Conservation (phyloP, 1,284 basidiomycete species). For the Malassezia yamatoensis region DNA sequence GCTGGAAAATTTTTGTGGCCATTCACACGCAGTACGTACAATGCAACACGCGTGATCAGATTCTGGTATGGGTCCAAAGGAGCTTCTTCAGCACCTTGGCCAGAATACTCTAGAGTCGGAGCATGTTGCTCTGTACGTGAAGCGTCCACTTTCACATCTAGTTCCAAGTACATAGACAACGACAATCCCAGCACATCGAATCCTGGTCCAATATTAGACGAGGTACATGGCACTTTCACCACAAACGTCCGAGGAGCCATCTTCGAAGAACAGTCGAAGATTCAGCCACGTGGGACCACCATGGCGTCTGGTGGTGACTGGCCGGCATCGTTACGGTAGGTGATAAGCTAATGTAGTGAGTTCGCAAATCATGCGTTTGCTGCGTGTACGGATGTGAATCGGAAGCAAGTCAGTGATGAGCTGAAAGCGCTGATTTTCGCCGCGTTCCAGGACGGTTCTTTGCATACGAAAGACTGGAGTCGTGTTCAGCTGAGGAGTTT, state of each 20-base stretch:
- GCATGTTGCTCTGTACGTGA: slow-evolving; percentile 10
- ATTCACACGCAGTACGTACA: slow-evolving; percentile 89
- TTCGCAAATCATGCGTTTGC: slow-evolving; percentile 41
- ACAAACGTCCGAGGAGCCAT: slow-evolving; percentile 44
- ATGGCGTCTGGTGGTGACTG: slow-evolving; percentile 13
- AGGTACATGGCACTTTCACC: slow-evolving; percentile 85
- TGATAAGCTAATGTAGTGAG: slow-evolving; percentile 19
- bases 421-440: slow-evolving; percentile 49
- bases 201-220: slow-evolving; percentile 95
- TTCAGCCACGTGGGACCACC: slow-evolving; percentile 1
- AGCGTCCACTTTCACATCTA: slow-evolving; percentile 56
- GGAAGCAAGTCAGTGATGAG: slow-evolving; percentile 49
- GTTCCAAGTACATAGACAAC: slow-evolving; percentile 72
- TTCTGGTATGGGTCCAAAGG: slow-evolving; percentile 94
- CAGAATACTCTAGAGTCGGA: slow-evolving; percentile 68
- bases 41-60: slow-evolving; percentile 89
- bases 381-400: slow-evolving; percentile 47
- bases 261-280: not conserved
- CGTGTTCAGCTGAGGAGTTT: slow-evolving; percentile 45
- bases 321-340: slow-evolving; percentile 14
- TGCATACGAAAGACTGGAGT: slow-evolving; percentile 84
- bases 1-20: slow-evolving; percentile 62
- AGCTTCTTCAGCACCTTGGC: slow-evolving; percentile 79
- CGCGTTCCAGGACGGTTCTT: slow-evolving; percentile 56
- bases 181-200: slow-evolving; percentile 98